Base-by-base conservation (phyloP, 2,329 filamentous ascomycete genomes). In the Hypoxylon sp. region DNA sequence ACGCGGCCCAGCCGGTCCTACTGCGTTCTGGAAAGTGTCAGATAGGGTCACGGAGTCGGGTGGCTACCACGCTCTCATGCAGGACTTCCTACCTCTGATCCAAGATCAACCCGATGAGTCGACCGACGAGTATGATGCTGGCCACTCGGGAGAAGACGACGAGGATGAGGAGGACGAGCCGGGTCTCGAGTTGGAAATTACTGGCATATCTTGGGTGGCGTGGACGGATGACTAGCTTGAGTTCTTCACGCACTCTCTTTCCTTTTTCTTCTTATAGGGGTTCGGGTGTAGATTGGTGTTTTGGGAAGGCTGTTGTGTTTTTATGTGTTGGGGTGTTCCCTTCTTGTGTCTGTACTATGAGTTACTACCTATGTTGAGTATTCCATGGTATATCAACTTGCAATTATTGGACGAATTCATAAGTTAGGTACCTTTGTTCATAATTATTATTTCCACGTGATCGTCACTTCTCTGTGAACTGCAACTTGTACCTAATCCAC, bases 1-100 rank as follows among this genome's bases (percentile, higher is more conserved):
- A 0, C 86, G 89, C 70, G 91, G 91, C 0, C 91, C 91, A 0
- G 90, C 85, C 1, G 91, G 91, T 0, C 91, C 91, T 1, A 92
- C 89, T 1, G 89, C 89, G 0, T 93, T 92, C 72, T 95, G 91
- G 91, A 94, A 94, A 78, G 81, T 89, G 9, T 85, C 82, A 44
- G 87, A 91, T 69, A 77, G 78, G 14, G 73, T 55, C 8, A 32
- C 46, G 12, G 51, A 68, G 32, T 73, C 75, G 40, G 71, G 77
- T 7, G 76, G 77, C 48, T 64, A 78, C 26, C 72, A 79, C 18
- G 71, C 72, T 11, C 45, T 74, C 7, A 55, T 74, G 54, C 64
- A 72, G 24, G 71, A 76, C 50, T 71, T 76, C 42, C 52, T 74
- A 6, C 73, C 60, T 14, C 26, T 59, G 36, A 52, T 72, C 8